A percentile compares a stretch with the other conserved stretches of the same genome.
These are phyloP conservation scores for Linanthus parryae DNA, from an alignment of 148 eudicot species.

Conservation along the genomic window DNA sequence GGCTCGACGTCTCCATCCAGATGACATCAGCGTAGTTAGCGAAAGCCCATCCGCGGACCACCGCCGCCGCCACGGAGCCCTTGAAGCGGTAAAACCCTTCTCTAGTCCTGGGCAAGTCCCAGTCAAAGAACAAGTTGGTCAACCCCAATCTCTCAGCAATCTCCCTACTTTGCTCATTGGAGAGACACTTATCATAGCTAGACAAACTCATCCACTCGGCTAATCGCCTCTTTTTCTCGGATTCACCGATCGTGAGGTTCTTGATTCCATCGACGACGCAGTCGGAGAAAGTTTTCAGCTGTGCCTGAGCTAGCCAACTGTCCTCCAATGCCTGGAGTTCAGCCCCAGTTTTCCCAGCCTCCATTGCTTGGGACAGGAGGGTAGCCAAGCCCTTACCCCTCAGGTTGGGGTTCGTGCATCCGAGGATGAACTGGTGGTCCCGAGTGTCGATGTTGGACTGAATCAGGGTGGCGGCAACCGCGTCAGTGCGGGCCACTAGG, in stretches of 20 bases:
- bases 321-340: conserved; percentile 69
- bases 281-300: conserved; percentile 58
- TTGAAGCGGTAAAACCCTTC: conserved; percentile 75
- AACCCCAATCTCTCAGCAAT: conserved; percentile 45
- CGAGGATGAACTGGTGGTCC: conserved; percentile 72
- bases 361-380: conserved; percentile 39
- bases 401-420: conserved; percentile 48
- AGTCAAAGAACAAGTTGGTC: conserved; percentile 57
- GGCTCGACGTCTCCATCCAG: conserved; percentile 82
- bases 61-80: conserved; percentile 63
- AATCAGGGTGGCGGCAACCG: conserved; percentile 59
- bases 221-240: conserved; percentile 44
- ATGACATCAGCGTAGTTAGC: conserved; percentile 46
- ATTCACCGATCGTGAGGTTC: conserved; percentile 29
- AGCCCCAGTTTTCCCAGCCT: conserved; percentile 43
- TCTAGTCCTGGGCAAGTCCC: conserved; percentile 76
- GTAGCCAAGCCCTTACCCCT: conserved; percentile 46
- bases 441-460: conserved; percentile 63
- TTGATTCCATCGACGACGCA: conserved; percentile 44
- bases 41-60: conserved; percentile 75
- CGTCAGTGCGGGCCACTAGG: conserved; percentile 67
- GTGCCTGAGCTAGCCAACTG: conserved; percentile 43
- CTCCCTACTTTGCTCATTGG: conserved; percentile 47
- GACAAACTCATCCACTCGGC: conserved; percentile 54
- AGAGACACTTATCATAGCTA: conserved; percentile 41